Conservation (phyloP, 768 basidiomycete species). For the Russula lepida region DNA sequence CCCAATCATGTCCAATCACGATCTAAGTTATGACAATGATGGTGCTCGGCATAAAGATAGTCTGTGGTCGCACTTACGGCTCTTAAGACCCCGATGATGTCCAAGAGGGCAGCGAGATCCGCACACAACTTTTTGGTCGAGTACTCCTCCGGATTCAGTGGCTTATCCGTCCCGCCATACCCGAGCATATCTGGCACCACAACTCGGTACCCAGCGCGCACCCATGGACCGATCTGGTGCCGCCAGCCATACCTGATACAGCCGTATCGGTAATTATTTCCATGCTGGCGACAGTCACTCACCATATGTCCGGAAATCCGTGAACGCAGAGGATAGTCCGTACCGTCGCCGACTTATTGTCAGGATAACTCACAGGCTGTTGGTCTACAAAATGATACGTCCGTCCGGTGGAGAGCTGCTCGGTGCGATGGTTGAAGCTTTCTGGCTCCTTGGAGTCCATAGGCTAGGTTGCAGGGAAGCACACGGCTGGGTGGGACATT, state of each 20-base stretch:
- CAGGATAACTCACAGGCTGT: slow-evolving; percentile 35
- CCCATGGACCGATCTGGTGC: slow-evolving; percentile 33
- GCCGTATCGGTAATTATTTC: neutral
- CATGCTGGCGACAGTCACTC: neutral
- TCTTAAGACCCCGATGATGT: slow-evolving; percentile 23
- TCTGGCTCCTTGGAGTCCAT: slow-evolving; percentile 26
- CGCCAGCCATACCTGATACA: slow-evolving; percentile 31
- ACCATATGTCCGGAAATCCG: slow-evolving; percentile 68
- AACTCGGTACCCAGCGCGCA: slow-evolving; percentile 34
- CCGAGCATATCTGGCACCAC: slow-evolving; percentile 44
- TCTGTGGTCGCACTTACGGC: slow-evolving; percentile 22
- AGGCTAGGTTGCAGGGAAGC: neutral
- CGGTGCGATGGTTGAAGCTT: slow-evolving; percentile 46
- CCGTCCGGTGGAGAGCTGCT: slow-evolving; percentile 47
- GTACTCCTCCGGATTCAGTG: slow-evolving; percentile 27
- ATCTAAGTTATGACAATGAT: slow-evolving; percentile 31
- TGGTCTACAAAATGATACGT: slow-evolving; percentile 71
- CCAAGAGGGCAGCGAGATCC: slow-evolving; percentile 32
- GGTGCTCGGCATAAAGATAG: neutral
- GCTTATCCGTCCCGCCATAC: slow-evolving; percentile 38
- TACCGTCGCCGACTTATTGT: slow-evolving; percentile 28
- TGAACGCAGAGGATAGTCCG: slow-evolving; percentile 65
- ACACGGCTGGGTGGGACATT: neutral
- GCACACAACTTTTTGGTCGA: slow-evolving; percentile 22
- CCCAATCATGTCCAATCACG: slow-evolving; percentile 79